These are phyloP conservation scores for Whalleya microplaca DNA, from an alignment of 2,329 filamentous ascomycete species.

Conservation along the genomic window DNA sequence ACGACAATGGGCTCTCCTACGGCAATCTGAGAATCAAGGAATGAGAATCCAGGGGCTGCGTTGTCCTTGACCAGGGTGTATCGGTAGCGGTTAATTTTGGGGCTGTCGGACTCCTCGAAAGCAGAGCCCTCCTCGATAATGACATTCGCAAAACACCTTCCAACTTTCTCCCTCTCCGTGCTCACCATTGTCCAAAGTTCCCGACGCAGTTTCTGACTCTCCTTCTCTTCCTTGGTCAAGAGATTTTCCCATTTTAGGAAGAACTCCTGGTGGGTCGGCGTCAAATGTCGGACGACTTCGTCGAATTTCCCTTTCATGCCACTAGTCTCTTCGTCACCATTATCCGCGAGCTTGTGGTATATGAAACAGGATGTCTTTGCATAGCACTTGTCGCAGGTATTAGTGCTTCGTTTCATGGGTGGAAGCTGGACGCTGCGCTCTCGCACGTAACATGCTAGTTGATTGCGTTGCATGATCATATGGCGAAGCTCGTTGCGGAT, in stretches of 20 bases:
- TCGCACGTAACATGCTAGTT: slow-evolving; percentile 82
- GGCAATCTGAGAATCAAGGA: slow-evolving; percentile 85
- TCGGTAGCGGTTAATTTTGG: slow-evolving; percentile 88
- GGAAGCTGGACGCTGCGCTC: slow-evolving; percentile 80
- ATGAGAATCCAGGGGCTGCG: slow-evolving; percentile 69
- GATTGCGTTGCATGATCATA: slow-evolving; percentile 96
- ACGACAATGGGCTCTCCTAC: slow-evolving; percentile 94
- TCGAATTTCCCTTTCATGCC: slow-evolving; percentile 82
- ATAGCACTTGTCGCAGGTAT: slow-evolving; percentile 85
- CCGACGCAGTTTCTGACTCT: slow-evolving; percentile 81
- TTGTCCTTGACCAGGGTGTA: slow-evolving; percentile 83
- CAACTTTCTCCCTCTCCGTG: slow-evolving; percentile 81
- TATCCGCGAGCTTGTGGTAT: slow-evolving; percentile 88
- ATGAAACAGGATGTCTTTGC: slow-evolving; percentile 89
- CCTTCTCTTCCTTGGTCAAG: slow-evolving; percentile 91
- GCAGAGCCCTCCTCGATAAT: slow-evolving; percentile 79
- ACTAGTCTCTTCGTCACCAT: slow-evolving; percentile 79
- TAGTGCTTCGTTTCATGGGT: slow-evolving; percentile 80
- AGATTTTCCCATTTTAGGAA: slow-evolving; percentile 95
- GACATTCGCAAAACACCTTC: slow-evolving; percentile 87
- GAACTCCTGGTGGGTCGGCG: slow-evolving; percentile 74
- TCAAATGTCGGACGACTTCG: slow-evolving; percentile 78
- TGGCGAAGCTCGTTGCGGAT: slow-evolving; percentile 87
- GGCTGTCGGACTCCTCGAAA: slow-evolving; percentile 67
- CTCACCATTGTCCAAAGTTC: slow-evolving; percentile 98